These are phyloP conservation scores for Geum urbanum DNA, from an alignment of 306 rosid genomes.

Conservation along the genomic window DNA sequence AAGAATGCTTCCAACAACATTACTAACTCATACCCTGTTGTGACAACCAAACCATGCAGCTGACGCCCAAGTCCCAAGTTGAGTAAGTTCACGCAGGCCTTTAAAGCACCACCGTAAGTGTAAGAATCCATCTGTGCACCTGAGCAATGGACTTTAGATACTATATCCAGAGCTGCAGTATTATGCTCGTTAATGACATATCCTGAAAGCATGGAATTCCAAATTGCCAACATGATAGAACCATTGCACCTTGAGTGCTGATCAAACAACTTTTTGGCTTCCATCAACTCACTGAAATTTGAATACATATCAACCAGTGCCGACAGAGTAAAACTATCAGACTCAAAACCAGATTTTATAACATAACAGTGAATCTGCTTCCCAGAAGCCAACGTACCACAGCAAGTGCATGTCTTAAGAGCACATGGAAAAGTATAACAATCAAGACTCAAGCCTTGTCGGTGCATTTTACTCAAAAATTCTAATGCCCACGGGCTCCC, in stretches of 20 bases:
- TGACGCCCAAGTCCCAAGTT: conserved; percentile 53
- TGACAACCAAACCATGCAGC: conserved; percentile 70
- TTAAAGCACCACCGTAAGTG: conserved; percentile 62
- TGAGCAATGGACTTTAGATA: conserved; percentile 42
- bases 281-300: conserved; percentile 44
- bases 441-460: conserved; percentile 52
- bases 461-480: conserved; percentile 56
- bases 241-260: conserved; percentile 27
- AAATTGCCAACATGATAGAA: conserved; percentile 47
- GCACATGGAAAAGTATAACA: conserved; percentile 69
- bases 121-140: conserved; percentile 55
- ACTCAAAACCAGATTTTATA: conserved; percentile 59
- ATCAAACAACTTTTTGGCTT: conserved; percentile 51
- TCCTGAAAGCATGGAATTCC: conserved; percentile 89
- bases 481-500: conserved; percentile 42
- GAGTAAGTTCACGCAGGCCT: conserved; percentile 52
- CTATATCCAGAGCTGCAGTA: conserved; percentile 45
- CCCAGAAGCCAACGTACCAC: conserved; percentile 42
- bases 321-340: conserved; percentile 51
- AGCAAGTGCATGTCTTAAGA: conserved; percentile 51
- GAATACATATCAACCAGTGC: conserved; percentile 86
- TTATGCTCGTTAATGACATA: conserved; percentile 44
- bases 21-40: conserved; percentile 55
- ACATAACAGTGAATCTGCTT: conserved; percentile 59
- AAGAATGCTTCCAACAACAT: conserved; percentile 74